Conservation (phyloP, 495 filamentous ascomycete species). For the Cercophora samala region DNA sequence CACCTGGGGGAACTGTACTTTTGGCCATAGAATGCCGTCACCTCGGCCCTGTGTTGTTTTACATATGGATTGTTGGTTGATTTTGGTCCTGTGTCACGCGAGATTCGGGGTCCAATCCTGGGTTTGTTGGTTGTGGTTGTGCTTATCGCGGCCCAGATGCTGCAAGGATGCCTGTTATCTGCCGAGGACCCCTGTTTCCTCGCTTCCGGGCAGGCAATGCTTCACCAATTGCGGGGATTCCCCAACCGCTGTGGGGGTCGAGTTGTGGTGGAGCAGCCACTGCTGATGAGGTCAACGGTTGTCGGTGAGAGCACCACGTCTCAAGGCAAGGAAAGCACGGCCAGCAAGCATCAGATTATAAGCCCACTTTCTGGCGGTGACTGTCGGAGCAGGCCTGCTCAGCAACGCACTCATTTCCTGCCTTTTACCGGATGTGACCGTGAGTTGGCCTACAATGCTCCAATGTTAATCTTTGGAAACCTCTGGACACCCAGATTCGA, state of each 20-base stretch:
- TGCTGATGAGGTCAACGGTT: neutral
- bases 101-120: constrained; percentile 1
- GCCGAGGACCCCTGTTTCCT: constrained; percentile 10
- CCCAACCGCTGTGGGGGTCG: neutral
- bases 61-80: constrained; percentile 2
- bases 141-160: constrained; percentile 10
- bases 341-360: constrained; percentile 19
- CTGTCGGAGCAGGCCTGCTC: constrained; percentile 35
- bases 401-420: constrained; percentile 40
- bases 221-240: neutral
- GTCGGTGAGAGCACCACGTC: neutral
- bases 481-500: constrained; percentile 35
- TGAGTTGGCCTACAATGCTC: constrained; percentile 40
- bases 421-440: constrained; percentile 44
- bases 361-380: neutral
- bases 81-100: constrained; percentile 12
- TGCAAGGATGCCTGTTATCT: constrained; percentile 2
- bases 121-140: constrained; percentile 1
- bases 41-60: neutral
- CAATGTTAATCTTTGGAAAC: constrained; percentile 37
- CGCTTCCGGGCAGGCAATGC: neutral
- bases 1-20: neutral
- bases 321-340: neutral
- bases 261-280: neutral
- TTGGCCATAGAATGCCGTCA: neutral